These are phyloP conservation scores for Boechera divaricarpa DNA, from an alignment of 345 rosid genomes.

Conservation along the genomic window DNA sequence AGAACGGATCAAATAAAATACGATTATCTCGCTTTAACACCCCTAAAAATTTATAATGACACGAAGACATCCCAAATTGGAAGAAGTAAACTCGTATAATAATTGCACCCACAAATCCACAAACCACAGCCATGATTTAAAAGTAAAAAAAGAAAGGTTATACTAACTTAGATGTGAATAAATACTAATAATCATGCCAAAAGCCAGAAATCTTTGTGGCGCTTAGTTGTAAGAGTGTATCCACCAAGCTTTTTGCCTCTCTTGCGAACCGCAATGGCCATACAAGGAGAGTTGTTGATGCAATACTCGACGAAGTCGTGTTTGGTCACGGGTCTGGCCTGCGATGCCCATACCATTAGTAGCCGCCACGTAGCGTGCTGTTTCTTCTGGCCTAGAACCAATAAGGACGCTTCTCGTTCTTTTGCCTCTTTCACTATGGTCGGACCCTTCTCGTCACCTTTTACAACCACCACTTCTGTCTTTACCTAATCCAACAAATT, in stretches of 20 bases:
- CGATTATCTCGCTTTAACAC: not conserved
- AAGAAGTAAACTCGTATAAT: slow-evolving; percentile 9
- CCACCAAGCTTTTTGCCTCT: slow-evolving; percentile 88
- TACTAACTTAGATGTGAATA: not conserved
- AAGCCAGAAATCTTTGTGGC: slow-evolving; percentile 98
- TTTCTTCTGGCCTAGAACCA: slow-evolving; percentile 80
- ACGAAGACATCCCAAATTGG: not conserved
- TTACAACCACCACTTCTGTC: slow-evolving; percentile 64
- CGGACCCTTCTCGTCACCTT: slow-evolving; percentile 85
- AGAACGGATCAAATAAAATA: too few relatives aligned
- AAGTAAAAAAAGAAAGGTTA: not conserved
- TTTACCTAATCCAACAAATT: slow-evolving; percentile 54
- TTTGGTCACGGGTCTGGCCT: slow-evolving; percentile 30
- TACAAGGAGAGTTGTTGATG: slow-evolving; percentile 80
- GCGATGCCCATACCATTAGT: slow-evolving; percentile 73
- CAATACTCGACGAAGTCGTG: slow-evolving; percentile 80
- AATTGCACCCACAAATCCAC: slow-evolving; percentile 33
- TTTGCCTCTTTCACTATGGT: slow-evolving; percentile 81
- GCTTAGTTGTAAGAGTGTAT: slow-evolving; percentile 87
- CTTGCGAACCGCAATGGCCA: slow-evolving; percentile 90
- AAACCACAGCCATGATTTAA: slow-evolving; percentile 26
- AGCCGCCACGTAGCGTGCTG: slow-evolving; percentile 81
- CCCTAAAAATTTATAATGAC: not conserved
- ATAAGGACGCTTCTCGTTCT: slow-evolving; percentile 61
- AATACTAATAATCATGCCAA: slow-evolving; percentile 48